A percentile compares a stretch with the other conserved stretches of the same genome.
phyloP scores from a whole-genome alignment of 2,329 filamentous ascomycete species.

The Aspergillus proliferans region DNA sequence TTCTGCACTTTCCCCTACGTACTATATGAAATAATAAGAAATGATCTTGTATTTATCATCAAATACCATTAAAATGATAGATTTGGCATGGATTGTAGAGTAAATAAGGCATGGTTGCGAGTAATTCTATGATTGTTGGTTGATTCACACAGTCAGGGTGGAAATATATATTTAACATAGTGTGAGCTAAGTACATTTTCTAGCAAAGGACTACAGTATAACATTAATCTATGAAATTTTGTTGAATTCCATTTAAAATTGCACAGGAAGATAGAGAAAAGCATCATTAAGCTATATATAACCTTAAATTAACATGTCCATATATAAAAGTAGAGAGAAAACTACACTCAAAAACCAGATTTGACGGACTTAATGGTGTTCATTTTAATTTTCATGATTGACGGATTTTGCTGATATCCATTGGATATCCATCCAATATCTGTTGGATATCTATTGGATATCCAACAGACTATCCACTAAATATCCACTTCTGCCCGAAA shows the following conservation, averaged over 20 bases:
- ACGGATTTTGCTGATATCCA: not conserved
- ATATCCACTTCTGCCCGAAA: no score
- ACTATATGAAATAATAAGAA: not conserved
- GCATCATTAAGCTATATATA: not conserved
- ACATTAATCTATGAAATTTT: not conserved
- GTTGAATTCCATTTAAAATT: not conserved
- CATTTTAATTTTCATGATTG: not conserved
- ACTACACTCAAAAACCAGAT: not conserved
- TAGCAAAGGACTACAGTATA: not conserved
- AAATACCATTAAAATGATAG: not conserved
- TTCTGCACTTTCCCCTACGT: not conserved
- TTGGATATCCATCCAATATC: no score
- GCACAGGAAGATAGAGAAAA: not conserved
- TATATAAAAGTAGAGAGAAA: not conserved
- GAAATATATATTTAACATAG: not conserved
- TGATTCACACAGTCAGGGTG: not conserved
- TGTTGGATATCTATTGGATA: no score
- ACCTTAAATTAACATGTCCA: no score
- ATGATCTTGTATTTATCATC: not conserved
- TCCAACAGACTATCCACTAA: no score
- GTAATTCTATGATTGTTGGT: not conserved
- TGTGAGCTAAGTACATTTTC: not conserved
- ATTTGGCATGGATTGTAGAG: not conserved
- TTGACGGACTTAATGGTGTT: not conserved
- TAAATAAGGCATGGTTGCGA: not conserved